Evolutionary conservation across 2,329 filamentous ascomycete genomes (phyloP).

Genomic region (Trichocomaceae sp.): DNA sequence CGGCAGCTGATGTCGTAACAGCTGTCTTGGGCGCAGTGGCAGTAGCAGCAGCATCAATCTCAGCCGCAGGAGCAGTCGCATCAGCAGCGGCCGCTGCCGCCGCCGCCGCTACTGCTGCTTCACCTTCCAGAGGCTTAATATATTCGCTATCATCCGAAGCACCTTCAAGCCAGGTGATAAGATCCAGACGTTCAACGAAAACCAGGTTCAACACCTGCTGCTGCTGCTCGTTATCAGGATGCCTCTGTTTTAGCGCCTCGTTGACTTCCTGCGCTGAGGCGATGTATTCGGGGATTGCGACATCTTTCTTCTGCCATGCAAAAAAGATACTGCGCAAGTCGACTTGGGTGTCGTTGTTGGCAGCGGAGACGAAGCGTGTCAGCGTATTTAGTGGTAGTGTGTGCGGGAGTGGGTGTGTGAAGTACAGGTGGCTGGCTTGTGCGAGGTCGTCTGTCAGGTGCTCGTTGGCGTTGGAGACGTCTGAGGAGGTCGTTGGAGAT

Average conservation of each 20-base stretch:
- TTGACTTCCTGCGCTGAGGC: constrained; percentile 73
- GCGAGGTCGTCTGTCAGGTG: constrained; percentile 59
- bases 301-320: constrained; percentile 89
- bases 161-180: constrained; percentile 89
- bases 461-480: constrained; percentile 48
- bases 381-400: constrained; percentile 63
- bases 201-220: constrained; percentile 70
- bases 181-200: constrained; percentile 84
- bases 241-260: constrained; percentile 55
- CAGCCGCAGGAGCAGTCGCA: constrained; percentile 39
- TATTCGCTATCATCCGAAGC: constrained; percentile 87
- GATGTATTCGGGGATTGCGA: constrained; percentile 85
- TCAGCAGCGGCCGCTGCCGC: constrained; percentile 39
- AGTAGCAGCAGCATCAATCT: constrained; percentile 42
- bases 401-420: constrained; percentile 55
- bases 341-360: constrained; percentile 56
- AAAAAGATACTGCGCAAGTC: constrained; percentile 94
- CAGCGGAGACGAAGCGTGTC: constrained; percentile 81
- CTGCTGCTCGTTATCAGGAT: constrained; percentile 23
- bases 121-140: constrained; percentile 74
- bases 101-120: constrained; percentile 40
- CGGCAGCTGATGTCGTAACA: constrained; percentile 36
- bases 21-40: constrained; percentile 40
- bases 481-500: constrained; percentile 64
- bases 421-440: constrained; percentile 70